These are phyloP conservation scores for Euphorbia corollata DNA, from an alignment of 441 rosid genomes.

Conservation along the genomic window DNA sequence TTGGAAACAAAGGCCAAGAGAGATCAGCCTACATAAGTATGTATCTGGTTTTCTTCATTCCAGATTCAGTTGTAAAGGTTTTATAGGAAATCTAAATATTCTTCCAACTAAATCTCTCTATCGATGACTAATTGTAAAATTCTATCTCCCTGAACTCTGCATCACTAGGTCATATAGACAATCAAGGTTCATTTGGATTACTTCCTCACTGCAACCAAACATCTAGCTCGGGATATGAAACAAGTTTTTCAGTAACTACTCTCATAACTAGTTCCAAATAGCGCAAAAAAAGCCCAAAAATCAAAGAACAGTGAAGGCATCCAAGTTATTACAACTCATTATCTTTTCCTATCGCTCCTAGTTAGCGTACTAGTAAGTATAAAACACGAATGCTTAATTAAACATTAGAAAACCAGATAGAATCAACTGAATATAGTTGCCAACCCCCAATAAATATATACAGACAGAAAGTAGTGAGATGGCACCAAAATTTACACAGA, in stretches of 20 bases:
- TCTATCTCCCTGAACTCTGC: neutral
- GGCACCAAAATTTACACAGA: neutral
- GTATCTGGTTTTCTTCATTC: too few relatives aligned
- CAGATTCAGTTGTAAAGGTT: too few relatives aligned
- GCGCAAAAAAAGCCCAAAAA: neutral
- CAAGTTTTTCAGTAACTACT: neutral
- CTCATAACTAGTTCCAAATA: neutral
- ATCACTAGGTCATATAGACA: neutral
- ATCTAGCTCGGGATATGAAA: neutral
- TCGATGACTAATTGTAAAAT: neutral
- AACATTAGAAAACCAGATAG: neutral
- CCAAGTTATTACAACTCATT: neutral
- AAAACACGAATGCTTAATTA: too few relatives aligned
- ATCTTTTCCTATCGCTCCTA: too few relatives aligned
- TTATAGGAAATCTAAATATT: neutral
- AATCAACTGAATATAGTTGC: too few relatives aligned
- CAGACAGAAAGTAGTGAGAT: neutral
- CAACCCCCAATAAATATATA: too few relatives aligned
- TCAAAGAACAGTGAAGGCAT: neutral
- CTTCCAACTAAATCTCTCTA: neutral
- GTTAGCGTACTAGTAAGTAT: neutral
- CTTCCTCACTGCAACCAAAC: conserved; percentile 3
- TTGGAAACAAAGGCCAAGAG: too few relatives aligned
- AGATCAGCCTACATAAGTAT: too few relatives aligned
- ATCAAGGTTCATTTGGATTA: neutral